These are phyloP conservation scores for Yamadazyma laniorum DNA, from an alignment of 805 yeast species.

Conservation along the genomic window DNA sequence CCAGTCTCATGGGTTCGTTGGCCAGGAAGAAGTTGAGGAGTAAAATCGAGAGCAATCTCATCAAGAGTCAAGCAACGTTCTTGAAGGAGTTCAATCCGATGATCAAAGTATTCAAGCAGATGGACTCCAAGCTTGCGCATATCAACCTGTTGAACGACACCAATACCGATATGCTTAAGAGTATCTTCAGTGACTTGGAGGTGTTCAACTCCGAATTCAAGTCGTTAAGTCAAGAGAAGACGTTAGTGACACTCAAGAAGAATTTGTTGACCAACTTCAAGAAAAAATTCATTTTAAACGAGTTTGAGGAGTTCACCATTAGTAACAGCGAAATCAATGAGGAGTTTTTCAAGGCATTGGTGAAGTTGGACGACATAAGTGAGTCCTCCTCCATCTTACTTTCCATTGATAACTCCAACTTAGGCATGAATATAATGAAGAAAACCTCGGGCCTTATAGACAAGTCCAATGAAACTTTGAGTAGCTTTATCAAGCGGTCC, in stretches of 20 bases:
- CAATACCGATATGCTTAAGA: slow-evolving; percentile 41
- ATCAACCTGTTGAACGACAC: slow-evolving; percentile 25
- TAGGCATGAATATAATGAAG: slow-evolving; percentile 65
- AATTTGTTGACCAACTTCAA: slow-evolving; percentile 52
- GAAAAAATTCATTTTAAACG: slow-evolving; percentile 63
- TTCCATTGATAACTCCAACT: slow-evolving; percentile 61
- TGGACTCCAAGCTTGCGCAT: slow-evolving; percentile 18
- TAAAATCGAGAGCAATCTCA: slow-evolving; percentile 57
- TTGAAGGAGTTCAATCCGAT: slow-evolving; percentile 35
- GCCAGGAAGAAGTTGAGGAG: slow-evolving; percentile 60
- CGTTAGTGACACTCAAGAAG: slow-evolving; percentile 47
- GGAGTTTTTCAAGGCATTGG: slow-evolving; percentile 59
- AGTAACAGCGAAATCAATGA: slow-evolving; percentile 44
- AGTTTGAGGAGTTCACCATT: slow-evolving; percentile 66
- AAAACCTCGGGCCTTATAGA: slow-evolving; percentile 53
- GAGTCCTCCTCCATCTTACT: slow-evolving; percentile 63
- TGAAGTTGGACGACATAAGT: slow-evolving; percentile 62
- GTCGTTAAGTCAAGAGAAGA: slow-evolving; percentile 28
- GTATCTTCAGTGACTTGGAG: slow-evolving; percentile 21
- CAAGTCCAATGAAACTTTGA: slow-evolving; percentile 30
- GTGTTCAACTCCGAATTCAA: slow-evolving; percentile 24
- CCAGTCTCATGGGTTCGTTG: slow-evolving; percentile 55
- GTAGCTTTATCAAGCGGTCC: slow-evolving; percentile 30
- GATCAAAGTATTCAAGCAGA: slow-evolving; percentile 23
- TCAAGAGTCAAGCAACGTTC: slow-evolving; percentile 47